Conservation (phyloP, 768 basidiomycete genomes). For the Chalciporus piperatus region DNA sequence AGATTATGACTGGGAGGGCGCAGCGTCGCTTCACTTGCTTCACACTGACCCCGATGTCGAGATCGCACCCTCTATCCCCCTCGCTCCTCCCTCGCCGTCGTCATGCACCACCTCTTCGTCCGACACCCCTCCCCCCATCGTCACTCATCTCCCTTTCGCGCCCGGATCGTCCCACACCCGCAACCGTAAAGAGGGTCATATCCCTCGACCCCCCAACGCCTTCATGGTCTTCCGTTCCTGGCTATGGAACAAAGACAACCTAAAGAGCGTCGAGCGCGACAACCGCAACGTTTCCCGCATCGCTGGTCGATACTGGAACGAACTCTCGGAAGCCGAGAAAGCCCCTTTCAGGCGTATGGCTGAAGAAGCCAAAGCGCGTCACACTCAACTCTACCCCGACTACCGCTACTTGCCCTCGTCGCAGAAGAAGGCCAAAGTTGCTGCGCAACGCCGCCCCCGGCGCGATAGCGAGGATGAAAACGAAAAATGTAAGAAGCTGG, state of each 20-base stretch:
- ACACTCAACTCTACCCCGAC: conserved; percentile 51
- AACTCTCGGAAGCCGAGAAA: conserved; percentile 46
- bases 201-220: conserved; percentile 80
- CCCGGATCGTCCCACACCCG: conserved; percentile 41
- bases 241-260: conserved; percentile 50
- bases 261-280: conserved; percentile 56
- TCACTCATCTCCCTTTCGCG: conserved; percentile 26
- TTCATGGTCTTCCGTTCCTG: conserved; percentile 82
- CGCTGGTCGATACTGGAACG: conserved; percentile 67
- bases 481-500: conserved; percentile 39
- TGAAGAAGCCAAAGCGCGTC: conserved; percentile 43
- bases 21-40: conserved; percentile 20
- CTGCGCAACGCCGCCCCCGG: conserved; percentile 33
- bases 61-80: conserved; percentile 3
- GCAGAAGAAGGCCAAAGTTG: conserved; percentile 25
- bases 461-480: conserved; percentile 33
- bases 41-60: conserved; percentile 18
- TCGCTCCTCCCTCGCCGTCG: conserved; percentile 18
- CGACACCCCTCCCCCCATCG: conserved; percentile 15
- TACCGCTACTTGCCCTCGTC: conserved; percentile 60
- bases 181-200: conserved; percentile 45
- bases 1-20: conserved; percentile 28
- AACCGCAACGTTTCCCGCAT: conserved; percentile 74
- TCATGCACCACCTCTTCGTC: conserved; percentile 13
- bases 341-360: conserved; percentile 47